Evolutionary conservation across 148 eudicot genomes (phyloP).

Genomic region (Polygonum aviculare): DNA sequence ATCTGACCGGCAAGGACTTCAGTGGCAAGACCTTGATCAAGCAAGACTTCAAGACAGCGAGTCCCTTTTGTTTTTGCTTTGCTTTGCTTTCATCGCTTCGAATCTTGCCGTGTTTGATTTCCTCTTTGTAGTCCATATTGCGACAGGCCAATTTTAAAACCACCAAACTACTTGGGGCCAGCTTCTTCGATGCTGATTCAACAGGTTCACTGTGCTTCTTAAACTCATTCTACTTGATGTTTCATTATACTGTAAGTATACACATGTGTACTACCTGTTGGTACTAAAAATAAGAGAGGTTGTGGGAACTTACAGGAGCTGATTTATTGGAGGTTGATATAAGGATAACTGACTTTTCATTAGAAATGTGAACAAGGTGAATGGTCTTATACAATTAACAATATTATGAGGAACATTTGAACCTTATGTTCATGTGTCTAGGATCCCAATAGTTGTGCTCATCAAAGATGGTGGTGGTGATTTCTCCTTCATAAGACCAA

Average conservation of each 20-base stretch:
- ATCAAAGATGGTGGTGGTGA: no score
- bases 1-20: constrained; percentile 80
- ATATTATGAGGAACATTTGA: background rate
- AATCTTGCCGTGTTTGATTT: background rate
- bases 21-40: constrained; percentile 79
- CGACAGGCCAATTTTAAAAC: constrained; percentile 87
- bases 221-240: background rate
- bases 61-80: background rate
- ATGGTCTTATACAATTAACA: background rate
- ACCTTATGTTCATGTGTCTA: no score
- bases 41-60: constrained; percentile 91
- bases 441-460: no score
- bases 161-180: constrained; percentile 83
- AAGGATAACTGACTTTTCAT: constrained; percentile 84
- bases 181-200: constrained; percentile 98
- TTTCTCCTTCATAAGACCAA: no score
- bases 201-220: constrained; percentile 41
- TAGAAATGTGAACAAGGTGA: constrained; percentile 81
- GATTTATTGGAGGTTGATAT: constrained; percentile 94
- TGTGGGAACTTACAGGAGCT: constrained; percentile 50
- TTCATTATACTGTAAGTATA: background rate
- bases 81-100: background rate
- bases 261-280: no score
- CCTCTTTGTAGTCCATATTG: constrained; percentile 65
- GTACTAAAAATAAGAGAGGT: background rate